Base-by-base conservation (phyloP, 352 stramenopile species). In the Phytopythium helicoides region DNA sequence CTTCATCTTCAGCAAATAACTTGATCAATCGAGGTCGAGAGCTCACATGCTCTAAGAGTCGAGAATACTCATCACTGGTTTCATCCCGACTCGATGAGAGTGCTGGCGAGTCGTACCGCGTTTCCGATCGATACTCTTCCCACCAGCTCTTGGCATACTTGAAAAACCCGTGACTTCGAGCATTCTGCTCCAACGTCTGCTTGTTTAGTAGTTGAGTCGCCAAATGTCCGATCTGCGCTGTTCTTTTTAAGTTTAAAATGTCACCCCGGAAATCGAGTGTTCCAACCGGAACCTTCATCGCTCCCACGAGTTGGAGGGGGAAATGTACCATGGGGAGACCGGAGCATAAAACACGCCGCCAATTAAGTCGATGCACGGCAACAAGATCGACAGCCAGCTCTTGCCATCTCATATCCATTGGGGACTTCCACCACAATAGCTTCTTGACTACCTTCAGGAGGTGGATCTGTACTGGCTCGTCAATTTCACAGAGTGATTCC, bases 1-100 rank as follows among this genome's bases (percentile, higher is more conserved):
- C 76, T 50, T 97, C 88, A 57, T 97, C 91, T 58, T 95, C 82
- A 3, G 79, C 81, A 59, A 95, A 94, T 35, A 95, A 68, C 33
- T 92, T 92, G 4, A 94, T 75, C 5, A 89, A 60, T 31, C 84
- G 76, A 19, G 70, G 56, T 4, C 58, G 49, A 9, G 41, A 37
- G 14, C 48, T 47, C 10, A 62, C 44, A 16, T 60, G 46, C 5
- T 36, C 52, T 14, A 66, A 28, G 35, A 60, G 21, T 16, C 56
- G 47, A 1, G 52, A 54, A 21, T 64, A 64, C 31, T 70, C 59
- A n/a, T 73, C 68, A n/a, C 51, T 47, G 23, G 25, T 38, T 15
- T 26, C 41, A 45, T 59, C 25, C 37, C 38, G 23, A 48, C 44
- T 15, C 37, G 11, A 2, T 49, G 63, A 16, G 38, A n/a, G 4